Base-by-base conservation (phyloP, 768 basidiomycete genomes). In the Pisolithus albus region DNA sequence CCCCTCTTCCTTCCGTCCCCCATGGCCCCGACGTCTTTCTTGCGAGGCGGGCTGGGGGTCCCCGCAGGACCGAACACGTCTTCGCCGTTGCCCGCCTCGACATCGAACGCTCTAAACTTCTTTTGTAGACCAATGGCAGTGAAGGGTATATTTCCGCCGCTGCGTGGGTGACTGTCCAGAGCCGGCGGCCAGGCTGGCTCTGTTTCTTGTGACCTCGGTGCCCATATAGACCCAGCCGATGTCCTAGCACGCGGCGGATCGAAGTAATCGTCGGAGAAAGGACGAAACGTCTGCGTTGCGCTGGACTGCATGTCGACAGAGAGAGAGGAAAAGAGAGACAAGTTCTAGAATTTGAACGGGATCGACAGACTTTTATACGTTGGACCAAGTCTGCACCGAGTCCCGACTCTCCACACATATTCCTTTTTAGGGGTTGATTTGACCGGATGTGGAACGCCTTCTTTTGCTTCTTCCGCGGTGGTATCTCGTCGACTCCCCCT, bases 1-100 rank as follows among this genome's bases (percentile, higher is more conserved):
- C 69, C 72, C 64, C 76, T 82, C 68, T 82, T 86, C 58, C 86
- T 78, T 15, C 87, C 88, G 59, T 91, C 88, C 43, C 88, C 88
- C 63, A 90, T 83, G 61, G 86, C 85, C 5, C 88, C 86, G 46
- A 88, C 73, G 52, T 70, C 67, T 57, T 65, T 74, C 56, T 79
- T 80, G 55, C 73, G 74, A 28, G 61, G 58, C 28, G 59, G 54
- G 52, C 66, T 60, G 54, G 67, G 60, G 47, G 66, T 59, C 9
- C 74, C 74, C 28, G 75, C 63, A 1, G 79, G 76, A 4, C 84
- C 86, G 57, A 88, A 88, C 50, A 85, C 76, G 61, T 88, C 86
- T 52, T 87, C 81, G 51, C 72, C 72, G 54, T 63, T 74, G 26
- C 52, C 60, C 53, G 4, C n/a, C 1, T 16, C 24, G 6, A 16